Percentiles rank a stretch among this genome's conserved stretches.
These are phyloP conservation scores for Apostasia shenzhenica DNA, from an alignment of 106 monocot species.

Conservation along the genomic window DNA sequence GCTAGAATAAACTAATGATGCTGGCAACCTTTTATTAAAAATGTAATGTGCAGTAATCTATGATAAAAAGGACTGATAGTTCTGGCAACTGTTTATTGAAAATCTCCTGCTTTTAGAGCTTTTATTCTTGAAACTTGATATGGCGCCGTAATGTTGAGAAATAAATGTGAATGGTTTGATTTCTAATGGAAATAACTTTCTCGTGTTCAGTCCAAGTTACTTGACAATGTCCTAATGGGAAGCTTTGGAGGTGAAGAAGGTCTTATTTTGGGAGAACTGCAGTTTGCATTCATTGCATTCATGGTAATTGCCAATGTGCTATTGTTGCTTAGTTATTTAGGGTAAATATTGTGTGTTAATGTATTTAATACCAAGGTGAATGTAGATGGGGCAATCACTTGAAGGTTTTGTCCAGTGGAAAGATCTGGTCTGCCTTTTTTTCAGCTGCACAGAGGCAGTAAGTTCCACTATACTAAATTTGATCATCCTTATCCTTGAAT, in stretches of 20 bases:
- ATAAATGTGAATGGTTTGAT: no score
- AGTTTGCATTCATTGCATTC: slow-evolving; percentile 88
- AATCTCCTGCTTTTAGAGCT: no score
- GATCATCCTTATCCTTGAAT: no score
- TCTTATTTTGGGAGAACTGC: slow-evolving; percentile 80
- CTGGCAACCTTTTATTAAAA: neutral
- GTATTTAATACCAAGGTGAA: slow-evolving; percentile 8
- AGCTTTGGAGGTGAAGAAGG: slow-evolving; percentile 66
- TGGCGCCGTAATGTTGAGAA: no score
- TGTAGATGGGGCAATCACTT: slow-evolving; percentile 97
- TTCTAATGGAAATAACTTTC: neutral
- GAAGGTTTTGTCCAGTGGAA: slow-evolving; percentile 98
- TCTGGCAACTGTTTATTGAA: no score
- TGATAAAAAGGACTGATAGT: no score
- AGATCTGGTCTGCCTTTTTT: slow-evolving; percentile 70
- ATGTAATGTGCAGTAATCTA: neutral
- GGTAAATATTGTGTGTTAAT: neutral
- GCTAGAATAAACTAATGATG: neutral
- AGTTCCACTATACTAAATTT: slow-evolving; percentile 17
- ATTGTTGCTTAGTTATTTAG: neutral
- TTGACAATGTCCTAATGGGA: slow-evolving; percentile 64
- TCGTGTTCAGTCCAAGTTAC: slow-evolving; percentile 56
- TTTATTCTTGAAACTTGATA: no score
- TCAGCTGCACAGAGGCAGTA: slow-evolving; percentile 85
- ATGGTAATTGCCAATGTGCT: slow-evolving; percentile 32